Conservation (phyloP, 257 asterid genomes). For the Solanum chiquidenum region DNA sequence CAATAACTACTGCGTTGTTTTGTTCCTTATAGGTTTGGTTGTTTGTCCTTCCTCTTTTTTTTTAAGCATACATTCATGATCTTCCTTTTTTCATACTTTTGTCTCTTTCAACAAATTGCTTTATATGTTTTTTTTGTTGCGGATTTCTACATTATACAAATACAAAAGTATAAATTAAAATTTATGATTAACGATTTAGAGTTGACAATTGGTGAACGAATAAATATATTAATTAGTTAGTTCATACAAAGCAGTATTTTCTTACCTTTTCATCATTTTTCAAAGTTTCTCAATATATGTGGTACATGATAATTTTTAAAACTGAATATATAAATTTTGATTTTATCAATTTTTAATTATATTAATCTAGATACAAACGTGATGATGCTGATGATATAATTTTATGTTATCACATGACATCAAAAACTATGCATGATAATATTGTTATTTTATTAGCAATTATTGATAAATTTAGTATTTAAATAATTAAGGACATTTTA, state of each 20-base stretch:
- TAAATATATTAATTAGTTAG: not conserved
- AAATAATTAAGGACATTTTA: not conserved
- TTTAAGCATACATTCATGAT: not conserved
- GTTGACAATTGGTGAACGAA: not conserved
- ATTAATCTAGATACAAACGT: not conserved
- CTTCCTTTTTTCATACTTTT: not conserved
- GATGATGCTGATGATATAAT: not conserved
- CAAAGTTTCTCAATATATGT: too few relatives aligned
- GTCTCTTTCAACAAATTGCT: not conserved
- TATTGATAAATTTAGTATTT: not conserved
- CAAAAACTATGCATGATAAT: not conserved
- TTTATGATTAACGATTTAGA: not conserved
- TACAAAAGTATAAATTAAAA: not conserved
- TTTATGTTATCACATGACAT: not conserved
- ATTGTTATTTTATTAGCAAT: too few relatives aligned
- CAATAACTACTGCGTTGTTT: not conserved
- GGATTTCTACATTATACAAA: not conserved
- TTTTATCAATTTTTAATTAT: too few relatives aligned
- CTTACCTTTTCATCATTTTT: not conserved
- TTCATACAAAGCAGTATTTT: not conserved
- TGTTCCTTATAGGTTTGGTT: not conserved
- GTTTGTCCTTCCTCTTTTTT: not conserved
- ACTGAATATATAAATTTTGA: too few relatives aligned
- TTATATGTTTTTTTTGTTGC: not conserved
- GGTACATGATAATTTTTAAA: not conserved